Evolutionary conservation across 441 rosid genomes (phyloP).

Genomic region (Brassica balearica): DNA sequence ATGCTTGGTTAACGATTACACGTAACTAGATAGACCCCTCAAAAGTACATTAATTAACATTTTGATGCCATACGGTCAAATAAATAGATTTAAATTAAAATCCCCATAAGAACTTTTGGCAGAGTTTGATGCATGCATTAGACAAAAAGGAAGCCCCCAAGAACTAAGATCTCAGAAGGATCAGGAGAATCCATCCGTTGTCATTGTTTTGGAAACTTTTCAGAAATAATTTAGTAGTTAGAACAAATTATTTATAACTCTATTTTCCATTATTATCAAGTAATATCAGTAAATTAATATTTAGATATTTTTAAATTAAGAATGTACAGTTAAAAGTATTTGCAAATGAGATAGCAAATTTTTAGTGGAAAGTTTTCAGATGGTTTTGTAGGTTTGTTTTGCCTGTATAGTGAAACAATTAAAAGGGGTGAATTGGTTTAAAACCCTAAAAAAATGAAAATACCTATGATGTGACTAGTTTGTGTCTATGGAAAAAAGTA

Average conservation of each 20-base stretch:
- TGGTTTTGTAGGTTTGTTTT: not conserved
- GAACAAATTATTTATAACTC: not conserved
- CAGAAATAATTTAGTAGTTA: slow-evolving; percentile 13
- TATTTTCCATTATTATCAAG: not conserved
- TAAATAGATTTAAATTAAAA: not conserved
- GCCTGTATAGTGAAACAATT: not conserved
- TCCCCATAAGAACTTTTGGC: slow-evolving; percentile 20
- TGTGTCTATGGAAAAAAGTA: too few relatives aligned
- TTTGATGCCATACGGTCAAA: not conserved
- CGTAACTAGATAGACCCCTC: not conserved
- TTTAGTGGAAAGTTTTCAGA: not conserved
- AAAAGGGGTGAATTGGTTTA: not conserved
- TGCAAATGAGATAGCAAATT: not conserved
- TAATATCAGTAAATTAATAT: not conserved
- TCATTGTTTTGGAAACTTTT: slow-evolving; percentile 16
- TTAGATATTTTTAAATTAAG: not conserved
- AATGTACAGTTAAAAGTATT: not conserved
- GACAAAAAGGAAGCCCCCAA: not conserved
- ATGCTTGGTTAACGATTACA: not conserved
- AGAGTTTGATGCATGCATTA: slow-evolving; percentile 40
- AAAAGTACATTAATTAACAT: not conserved
- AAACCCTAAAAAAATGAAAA: too few relatives aligned
- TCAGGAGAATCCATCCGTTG: slow-evolving; percentile 26
- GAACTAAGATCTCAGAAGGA: slow-evolving; percentile 14
- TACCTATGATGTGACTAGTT: too few relatives aligned